Evolutionary conservation across 2,329 filamentous ascomycete species (phyloP).

Genomic region (Colletotrichum graminicola): DNA sequence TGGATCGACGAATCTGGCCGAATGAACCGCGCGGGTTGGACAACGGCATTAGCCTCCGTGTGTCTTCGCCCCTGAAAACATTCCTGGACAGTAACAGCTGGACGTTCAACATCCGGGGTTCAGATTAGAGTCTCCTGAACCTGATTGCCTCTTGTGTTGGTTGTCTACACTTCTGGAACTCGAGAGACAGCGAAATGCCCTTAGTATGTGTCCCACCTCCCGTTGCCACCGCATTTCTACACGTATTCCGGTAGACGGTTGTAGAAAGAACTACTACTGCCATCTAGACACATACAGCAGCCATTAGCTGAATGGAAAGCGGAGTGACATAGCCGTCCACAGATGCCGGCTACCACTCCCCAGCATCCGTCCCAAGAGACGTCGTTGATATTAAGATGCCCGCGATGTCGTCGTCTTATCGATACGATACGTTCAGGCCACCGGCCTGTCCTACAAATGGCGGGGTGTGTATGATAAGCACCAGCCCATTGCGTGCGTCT

Average conservation of each 20-base stretch:
- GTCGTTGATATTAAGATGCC: slow-evolving; percentile 33
- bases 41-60: not conserved
- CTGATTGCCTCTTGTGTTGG: not conserved
- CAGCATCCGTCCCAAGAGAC: slow-evolving; percentile 3
- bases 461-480: slow-evolving; percentile 31
- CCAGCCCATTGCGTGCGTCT: not conserved
- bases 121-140: not conserved
- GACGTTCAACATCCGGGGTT: too few relatives aligned
- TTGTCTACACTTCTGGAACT: not conserved
- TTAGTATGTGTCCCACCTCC: slow-evolving; percentile 26
- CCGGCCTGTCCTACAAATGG: slow-evolving; percentile 7
- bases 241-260: slow-evolving; percentile 38
- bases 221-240: slow-evolving; percentile 47
- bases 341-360: not conserved
- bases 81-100: not conserved
- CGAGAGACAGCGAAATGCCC: not conserved
- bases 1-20: slow-evolving; percentile 10
- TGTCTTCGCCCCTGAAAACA: not conserved
- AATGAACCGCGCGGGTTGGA: not conserved
- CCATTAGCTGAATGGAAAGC: not conserved
- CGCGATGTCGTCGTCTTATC: slow-evolving; percentile 13
- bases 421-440: slow-evolving; percentile 29
- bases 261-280: not conserved
- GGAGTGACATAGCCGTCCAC: not conserved
- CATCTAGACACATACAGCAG: not conserved